Evolutionary conservation across 2,329 filamentous ascomycete genomes (phyloP).

Genomic region (Mollisiaceae sp.): DNA sequence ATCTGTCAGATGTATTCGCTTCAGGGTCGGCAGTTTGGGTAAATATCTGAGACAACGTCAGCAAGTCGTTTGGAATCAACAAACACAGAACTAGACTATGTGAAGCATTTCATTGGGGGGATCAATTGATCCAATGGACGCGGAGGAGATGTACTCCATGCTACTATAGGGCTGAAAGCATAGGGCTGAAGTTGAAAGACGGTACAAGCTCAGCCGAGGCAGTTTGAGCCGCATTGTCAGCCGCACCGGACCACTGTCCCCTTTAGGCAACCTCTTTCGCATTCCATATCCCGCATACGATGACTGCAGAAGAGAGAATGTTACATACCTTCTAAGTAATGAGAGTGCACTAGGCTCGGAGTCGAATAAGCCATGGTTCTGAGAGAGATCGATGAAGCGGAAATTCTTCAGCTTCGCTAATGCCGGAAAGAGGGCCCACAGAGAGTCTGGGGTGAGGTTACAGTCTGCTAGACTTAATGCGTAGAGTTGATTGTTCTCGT

Average conservation of each 20-base stretch:
- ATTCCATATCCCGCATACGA: background rate
- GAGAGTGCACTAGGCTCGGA: slow-evolving; percentile 74
- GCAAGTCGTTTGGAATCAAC: slow-evolving; percentile 12
- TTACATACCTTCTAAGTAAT: slow-evolving; percentile 72
- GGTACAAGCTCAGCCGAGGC: slow-evolving; percentile 19
- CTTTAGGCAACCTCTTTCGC: slow-evolving; percentile 15
- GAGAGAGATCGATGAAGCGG: slow-evolving; percentile 89
- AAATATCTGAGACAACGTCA: slow-evolving; percentile 62
- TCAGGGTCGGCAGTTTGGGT: slow-evolving; percentile 77
- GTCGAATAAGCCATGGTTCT: slow-evolving; percentile 82
- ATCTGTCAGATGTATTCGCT: slow-evolving; percentile 85
- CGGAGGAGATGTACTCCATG: background rate
- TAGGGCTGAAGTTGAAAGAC: slow-evolving; percentile 26
- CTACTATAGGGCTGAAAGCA: slow-evolving; percentile 18
- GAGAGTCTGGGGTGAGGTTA: slow-evolving; percentile 73
- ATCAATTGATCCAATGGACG: background rate
- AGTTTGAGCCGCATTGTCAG: slow-evolving; percentile 33
- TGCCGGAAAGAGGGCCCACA: slow-evolving; percentile 77
- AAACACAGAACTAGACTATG: background rate
- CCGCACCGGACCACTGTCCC: slow-evolving; percentile 18
- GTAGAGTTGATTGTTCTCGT: slow-evolving; percentile 66
- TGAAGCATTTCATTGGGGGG: slow-evolving; percentile 1
- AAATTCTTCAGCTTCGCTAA: slow-evolving; percentile 73
- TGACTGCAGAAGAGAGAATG: slow-evolving; percentile 15
- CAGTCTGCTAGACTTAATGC: slow-evolving; percentile 87